These are phyloP conservation scores for Salix koriyanagi DNA, from an alignment of 345 rosid genomes.

Conservation along the genomic window DNA sequence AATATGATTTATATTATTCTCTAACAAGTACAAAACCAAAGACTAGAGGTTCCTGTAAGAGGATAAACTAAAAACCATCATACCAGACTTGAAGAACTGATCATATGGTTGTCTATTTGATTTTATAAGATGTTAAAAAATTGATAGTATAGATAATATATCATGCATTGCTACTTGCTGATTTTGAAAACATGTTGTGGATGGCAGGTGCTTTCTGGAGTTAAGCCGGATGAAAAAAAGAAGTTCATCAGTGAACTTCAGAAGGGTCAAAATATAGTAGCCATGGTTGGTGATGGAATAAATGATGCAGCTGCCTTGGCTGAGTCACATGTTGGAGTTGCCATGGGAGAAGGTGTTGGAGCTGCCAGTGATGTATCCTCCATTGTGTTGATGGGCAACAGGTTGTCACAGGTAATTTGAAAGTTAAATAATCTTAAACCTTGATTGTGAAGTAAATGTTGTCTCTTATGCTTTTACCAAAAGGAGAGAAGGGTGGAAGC, in stretches of 20 bases:
- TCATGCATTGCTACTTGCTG: neutral
- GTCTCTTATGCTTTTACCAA: neutral
- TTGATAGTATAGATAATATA: neutral
- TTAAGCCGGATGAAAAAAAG: conserved; percentile 79
- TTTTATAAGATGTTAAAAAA: neutral
- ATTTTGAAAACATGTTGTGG: conserved; percentile 1
- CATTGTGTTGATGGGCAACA: conserved; percentile 81
- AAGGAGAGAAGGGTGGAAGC: neutral
- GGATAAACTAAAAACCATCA: neutral
- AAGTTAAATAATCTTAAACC: neutral
- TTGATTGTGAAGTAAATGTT: neutral
- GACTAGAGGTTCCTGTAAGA: neutral
- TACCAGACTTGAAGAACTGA: neutral
- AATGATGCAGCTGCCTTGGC: conserved; percentile 98
- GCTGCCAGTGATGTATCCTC: conserved; percentile 98
- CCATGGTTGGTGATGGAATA: conserved; percentile 98
- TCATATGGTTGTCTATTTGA: neutral
- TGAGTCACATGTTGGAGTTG: conserved; percentile 81
- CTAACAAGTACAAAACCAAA: neutral
- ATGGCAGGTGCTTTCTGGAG: conserved; percentile 71
- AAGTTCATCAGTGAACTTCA: conserved; percentile 69
- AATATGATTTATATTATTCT: no score
- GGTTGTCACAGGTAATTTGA: conserved; percentile 73
- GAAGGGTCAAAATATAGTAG: conserved; percentile 62
- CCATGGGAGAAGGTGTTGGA: conserved; percentile 93